These are phyloP conservation scores for Lodderomyces parapsilosis DNA, from an alignment of 1,139 yeast species.

Conservation along the genomic window DNA sequence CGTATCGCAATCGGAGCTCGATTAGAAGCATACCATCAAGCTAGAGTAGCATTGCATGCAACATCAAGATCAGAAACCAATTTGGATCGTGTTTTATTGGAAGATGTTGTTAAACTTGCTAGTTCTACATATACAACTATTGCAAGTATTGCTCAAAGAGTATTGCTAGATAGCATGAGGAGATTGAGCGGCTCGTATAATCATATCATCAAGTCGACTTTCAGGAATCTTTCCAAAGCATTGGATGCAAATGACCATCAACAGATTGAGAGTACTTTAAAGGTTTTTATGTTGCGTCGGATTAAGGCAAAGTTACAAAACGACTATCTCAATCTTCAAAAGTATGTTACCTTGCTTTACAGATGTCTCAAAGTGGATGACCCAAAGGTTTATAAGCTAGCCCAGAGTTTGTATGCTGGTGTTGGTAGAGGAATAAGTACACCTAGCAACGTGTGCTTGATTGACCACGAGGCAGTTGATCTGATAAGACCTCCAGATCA, in stretches of 20 bases:
- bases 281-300: slow-evolving; percentile 51
- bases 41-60: slow-evolving; percentile 71
- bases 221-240: slow-evolving; percentile 52
- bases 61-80: slow-evolving; percentile 72
- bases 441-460: slow-evolving; percentile 60
- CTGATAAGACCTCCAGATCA: slow-evolving; percentile 64
- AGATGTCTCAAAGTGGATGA: slow-evolving; percentile 62
- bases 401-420: slow-evolving; percentile 51
- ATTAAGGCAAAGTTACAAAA: slow-evolving; percentile 55
- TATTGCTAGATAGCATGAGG: slow-evolving; percentile 70
- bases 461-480: slow-evolving; percentile 47
- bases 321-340: slow-evolving; percentile 54
- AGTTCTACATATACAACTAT: slow-evolving; percentile 73
- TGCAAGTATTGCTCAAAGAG: slow-evolving; percentile 67
- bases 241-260: slow-evolving; percentile 52
- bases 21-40: slow-evolving; percentile 73
- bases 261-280: slow-evolving; percentile 67
- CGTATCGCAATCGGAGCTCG: slow-evolving; percentile 77
- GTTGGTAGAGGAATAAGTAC: slow-evolving; percentile 48
- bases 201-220: slow-evolving; percentile 47
- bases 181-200: slow-evolving; percentile 70
- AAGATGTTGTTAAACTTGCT: slow-evolving; percentile 67
- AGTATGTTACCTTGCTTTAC: slow-evolving; percentile 48
- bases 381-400: slow-evolving; percentile 48
- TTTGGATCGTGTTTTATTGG: slow-evolving; percentile 61